Conservation (phyloP, 139 green algal genomes). For the Astrephomene gubernaculifera region DNA sequence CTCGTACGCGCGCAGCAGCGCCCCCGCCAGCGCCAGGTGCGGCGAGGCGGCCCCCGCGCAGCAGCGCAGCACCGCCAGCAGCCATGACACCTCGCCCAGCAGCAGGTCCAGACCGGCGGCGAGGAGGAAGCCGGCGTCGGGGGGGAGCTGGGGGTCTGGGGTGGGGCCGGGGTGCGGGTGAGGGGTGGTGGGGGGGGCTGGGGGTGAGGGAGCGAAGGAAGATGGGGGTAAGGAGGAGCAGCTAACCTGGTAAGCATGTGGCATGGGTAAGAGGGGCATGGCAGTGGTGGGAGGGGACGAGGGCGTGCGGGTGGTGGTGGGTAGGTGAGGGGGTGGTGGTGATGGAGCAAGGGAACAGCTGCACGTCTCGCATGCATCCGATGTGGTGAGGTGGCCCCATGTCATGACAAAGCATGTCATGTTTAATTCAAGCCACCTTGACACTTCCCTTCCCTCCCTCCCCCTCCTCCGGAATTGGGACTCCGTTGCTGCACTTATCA, state of each 20-base stretch:
- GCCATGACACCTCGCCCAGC: slow-evolving; percentile 50
- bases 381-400: no score
- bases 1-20: slow-evolving; percentile 45
- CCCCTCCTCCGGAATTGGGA: no score
- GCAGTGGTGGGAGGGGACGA: no score
- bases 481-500: no score
- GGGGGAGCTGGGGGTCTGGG: slow-evolving; percentile 9
- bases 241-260: no score
- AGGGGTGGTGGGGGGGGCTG: background rate
- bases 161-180: background rate
- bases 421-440: background rate
- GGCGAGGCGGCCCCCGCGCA: slow-evolving; percentile 24
- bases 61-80: slow-evolving; percentile 45
- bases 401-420: no score
- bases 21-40: slow-evolving; percentile 43
- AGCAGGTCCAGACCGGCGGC: slow-evolving; percentile 42
- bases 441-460: background rate
- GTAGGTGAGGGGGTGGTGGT: background rate
- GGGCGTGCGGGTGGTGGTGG: no score
- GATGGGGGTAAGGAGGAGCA: background rate
- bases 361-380: background rate
- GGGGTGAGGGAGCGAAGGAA: background rate
- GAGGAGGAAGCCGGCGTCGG: slow-evolving; percentile 50
- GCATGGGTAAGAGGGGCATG: no score
- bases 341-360: background rate